Conservation (phyloP, 2,329 filamentous ascomycete genomes). For the Pseudogymnoascus pannorum region DNA sequence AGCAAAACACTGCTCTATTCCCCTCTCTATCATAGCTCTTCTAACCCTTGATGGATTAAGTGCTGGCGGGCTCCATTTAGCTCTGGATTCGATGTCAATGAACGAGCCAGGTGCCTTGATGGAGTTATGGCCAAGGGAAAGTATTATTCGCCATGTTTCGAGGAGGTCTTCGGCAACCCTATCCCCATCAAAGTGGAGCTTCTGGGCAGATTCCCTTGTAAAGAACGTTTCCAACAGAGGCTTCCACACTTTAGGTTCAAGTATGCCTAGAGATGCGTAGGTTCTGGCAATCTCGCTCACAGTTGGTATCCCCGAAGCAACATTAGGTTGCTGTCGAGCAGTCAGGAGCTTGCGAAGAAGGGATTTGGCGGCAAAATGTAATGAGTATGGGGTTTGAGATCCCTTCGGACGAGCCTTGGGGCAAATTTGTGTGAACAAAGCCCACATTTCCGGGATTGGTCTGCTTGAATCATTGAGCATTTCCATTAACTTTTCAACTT, state of each 20-base stretch:
- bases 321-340: constrained; percentile 18
- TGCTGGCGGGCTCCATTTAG: not conserved
- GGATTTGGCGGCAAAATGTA: constrained; percentile 14
- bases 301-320: constrained; percentile 20
- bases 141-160: constrained; percentile 21
- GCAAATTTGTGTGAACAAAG: constrained; percentile 28
- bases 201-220: not conserved
- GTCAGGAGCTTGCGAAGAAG: constrained; percentile 20
- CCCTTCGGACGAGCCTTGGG: constrained; percentile 19
- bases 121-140: not conserved
- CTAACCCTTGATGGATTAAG: constrained; percentile 10
- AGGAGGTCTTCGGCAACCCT: constrained; percentile 21
- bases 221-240: constrained; percentile 19
- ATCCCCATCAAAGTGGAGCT: not conserved
- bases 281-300: constrained; percentile 23
- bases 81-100: not conserved
- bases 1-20: constrained; percentile 14
- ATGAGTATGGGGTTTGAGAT: constrained; percentile 16
- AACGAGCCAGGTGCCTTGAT: not conserved
- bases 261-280: constrained; percentile 21
- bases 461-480: constrained; percentile 20
- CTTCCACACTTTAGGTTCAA: constrained; percentile 22
- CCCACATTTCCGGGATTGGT: constrained; percentile 22
- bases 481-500: constrained; percentile 21
- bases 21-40: constrained; percentile 14